Evolutionary conservation across 2,329 filamentous ascomycete species (phyloP), one percentile per base, ranked within the genome.

Genomic region (Amauroascus verrucosus): DNA sequence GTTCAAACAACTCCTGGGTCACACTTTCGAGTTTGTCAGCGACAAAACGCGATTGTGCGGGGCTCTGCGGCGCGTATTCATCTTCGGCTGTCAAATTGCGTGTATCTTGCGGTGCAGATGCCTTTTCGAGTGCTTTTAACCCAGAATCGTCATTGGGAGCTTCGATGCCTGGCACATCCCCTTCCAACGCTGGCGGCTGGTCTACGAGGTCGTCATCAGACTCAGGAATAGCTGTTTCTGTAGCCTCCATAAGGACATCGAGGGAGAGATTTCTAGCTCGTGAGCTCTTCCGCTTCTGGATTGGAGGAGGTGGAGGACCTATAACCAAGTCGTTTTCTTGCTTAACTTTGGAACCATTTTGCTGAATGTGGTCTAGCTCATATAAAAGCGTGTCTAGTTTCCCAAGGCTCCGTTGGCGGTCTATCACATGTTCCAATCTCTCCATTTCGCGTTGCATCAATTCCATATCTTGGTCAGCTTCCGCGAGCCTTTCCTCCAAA

Each of bases 361-460:
- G 76, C 49, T 86, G 83, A 48, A 88, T 81, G 41, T 67, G 77
- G 63, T 97, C 93, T 8, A 97, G 79, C 64, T 98, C 93, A 61
- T 94, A 84, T 0, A 98, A 79, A 6, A 98, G 78, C 51, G 86
- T 94, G 66, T 98, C 93, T 2, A 98, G 79, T 69, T 96, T 95
- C 38, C 93, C 93, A 2, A 98, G 80, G 66, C 90, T 96, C 56
- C 93, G 81, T 69, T 98, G 93, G 47, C 94, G 86, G 69, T 97
- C 91, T 49, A 98, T 83, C 6, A 98, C 88, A 68, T 95, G 88
- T 69, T 97, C 93, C 11, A 98, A 77, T 32, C 91, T 83, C 63
- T 96, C 88, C 58, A 98, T 87, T 65, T 98, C 93, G 33, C 91
- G 87, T 67, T 95, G 89, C 91, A 98, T 96, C 56, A 96, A 75